Conservation (phyloP, 1,139 yeast species). For the Cylindricascospora bacillispora region DNA sequence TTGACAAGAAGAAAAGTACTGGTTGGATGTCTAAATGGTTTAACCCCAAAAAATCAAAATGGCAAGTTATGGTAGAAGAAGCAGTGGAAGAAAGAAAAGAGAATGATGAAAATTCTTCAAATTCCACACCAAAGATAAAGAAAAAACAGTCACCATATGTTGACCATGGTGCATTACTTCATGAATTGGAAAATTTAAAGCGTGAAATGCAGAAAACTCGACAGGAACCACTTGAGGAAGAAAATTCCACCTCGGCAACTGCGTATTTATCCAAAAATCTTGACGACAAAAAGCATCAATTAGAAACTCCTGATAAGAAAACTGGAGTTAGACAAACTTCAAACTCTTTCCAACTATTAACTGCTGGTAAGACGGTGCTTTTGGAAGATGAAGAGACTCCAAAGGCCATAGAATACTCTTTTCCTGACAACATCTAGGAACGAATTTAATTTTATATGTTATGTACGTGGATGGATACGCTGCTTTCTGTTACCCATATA, state of each 20-base stretch:
- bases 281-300: background rate
- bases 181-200: conserved; percentile 17
- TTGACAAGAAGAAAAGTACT: conserved; percentile 30
- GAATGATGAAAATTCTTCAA: conserved; percentile 6
- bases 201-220: conserved; percentile 16
- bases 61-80: conserved; percentile 78
- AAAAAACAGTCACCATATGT: conserved; percentile 17
- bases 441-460: conserved; percentile 5
- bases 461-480: too few species aligned
- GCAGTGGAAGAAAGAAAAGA: conserved; percentile 17
- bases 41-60: conserved; percentile 44
- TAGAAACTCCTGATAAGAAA: background rate
- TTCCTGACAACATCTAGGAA: too few species aligned
- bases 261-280: background rate
- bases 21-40: conserved; percentile 53
- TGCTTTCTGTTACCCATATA: too few species aligned
- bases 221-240: conserved; percentile 1
- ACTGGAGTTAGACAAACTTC: conserved; percentile 6
- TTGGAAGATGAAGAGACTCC: conserved; percentile 18
- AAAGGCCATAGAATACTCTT: conserved; percentile 13
- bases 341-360: conserved; percentile 17
- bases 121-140: conserved; percentile 5
- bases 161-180: conserved; percentile 21
- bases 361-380: conserved; percentile 21
- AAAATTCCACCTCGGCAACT: background rate